Base-by-base conservation (phyloP, 139 green algal genomes). In the Closterium sp. region DNA sequence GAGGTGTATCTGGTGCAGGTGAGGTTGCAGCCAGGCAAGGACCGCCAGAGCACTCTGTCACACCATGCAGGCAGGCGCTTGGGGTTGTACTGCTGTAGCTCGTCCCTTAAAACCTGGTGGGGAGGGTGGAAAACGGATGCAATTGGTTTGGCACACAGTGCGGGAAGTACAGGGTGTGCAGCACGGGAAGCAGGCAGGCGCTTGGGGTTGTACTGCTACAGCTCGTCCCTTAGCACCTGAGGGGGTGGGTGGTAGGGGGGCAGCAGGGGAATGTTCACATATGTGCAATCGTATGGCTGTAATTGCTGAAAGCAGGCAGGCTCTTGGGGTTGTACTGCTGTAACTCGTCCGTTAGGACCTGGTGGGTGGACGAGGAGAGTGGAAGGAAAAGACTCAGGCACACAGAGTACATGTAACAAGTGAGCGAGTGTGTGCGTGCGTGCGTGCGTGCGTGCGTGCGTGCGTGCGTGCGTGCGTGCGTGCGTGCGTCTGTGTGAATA, bases 31-130 rank as follows among this genome's bases (percentile, higher is more conserved):
- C 62, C 50, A 13, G 89, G 45, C 50, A 92, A 30, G 31, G 34
- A 90, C 27, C 87, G 94, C 93, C 92, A 95, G 84, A 98, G 94
- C n/a, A 98, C 92, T 22, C 96, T 92, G 92, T 98, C 96, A 94
- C 95, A 97, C 95, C 95, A 98, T 2, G 96, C 95, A 11, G 96
- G 96, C 19, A 94, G 94, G n/a, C 96, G 93, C 93, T 96, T 95
- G 11, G 85, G 85, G 85, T 87, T 87, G 85, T 87, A 87, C 85
- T 30, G 28, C 22, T 29, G 85, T 24, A 32, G 28, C 85, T 87
- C 28, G 85, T 87, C 28, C 85, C 85, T 30, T 30, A 87, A 9
- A 27, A 87, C 85, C 85, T 87, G 85, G 7, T 2, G 10, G 62
- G 17, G 62, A 6, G 27, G 85, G 79, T 31, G n/a, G 22, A 86